Conservation (phyloP, 2,329 filamentous ascomycete genomes). For the Verticillium isaacii region DNA sequence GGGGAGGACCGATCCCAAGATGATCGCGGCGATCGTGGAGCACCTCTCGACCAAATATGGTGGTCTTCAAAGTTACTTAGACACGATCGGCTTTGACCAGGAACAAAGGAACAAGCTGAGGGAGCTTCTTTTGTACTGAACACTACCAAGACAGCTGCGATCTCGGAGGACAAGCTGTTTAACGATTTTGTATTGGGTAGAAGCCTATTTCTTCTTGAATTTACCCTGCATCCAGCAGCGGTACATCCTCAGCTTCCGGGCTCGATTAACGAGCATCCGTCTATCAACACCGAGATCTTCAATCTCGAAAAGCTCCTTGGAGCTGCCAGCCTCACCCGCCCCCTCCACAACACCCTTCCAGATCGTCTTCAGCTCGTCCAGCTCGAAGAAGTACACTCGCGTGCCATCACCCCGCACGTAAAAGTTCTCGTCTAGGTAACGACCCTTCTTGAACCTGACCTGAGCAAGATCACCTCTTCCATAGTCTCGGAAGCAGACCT, state of each 20-base stretch:
- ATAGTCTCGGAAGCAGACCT: slow-evolving; percentile 94
- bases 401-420: slow-evolving; percentile 95
- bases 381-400: slow-evolving; percentile 94
- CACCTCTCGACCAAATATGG: slow-evolving; percentile 62
- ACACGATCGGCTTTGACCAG: slow-evolving; percentile 52
- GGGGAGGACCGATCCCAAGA: slow-evolving; percentile 58
- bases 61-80: slow-evolving; percentile 61
- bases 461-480: slow-evolving; percentile 92
- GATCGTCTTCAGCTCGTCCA: slow-evolving; percentile 73
- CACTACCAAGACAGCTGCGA: not conserved
- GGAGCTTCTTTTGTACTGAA: slow-evolving; percentile 36
- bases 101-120: slow-evolving; percentile 35
- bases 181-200: not conserved
- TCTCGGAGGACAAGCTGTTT: not conserved
- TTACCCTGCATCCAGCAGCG: slow-evolving; percentile 90
- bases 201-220: slow-evolving; percentile 62
- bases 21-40: slow-evolving; percentile 53
- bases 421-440: slow-evolving; percentile 94
- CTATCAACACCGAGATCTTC: slow-evolving; percentile 79
- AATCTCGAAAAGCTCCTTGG: slow-evolving; percentile 57
- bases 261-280: slow-evolving; percentile 86
- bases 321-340: slow-evolving; percentile 18
- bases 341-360: slow-evolving; percentile 54
- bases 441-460: slow-evolving; percentile 92
- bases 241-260: slow-evolving; percentile 94